phyloP scores from a whole-genome alignment of 1,284 basidiomycete species.

The Tilletiaria anomala region DNA sequence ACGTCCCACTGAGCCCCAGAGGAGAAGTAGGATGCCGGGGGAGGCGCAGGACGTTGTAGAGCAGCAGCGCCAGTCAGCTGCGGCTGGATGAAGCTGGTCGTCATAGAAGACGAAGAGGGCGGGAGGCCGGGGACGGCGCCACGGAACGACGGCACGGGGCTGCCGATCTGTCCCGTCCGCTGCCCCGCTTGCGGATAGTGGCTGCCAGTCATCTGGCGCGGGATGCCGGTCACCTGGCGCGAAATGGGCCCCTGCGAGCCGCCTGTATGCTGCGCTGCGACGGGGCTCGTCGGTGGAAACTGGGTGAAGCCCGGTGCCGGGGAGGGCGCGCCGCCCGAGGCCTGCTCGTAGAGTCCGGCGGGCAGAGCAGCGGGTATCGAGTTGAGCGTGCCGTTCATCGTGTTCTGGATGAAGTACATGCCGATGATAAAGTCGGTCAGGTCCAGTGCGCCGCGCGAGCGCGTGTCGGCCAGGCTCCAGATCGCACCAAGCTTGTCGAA shows the following conservation, averaged over 20 bases:
- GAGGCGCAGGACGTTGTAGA: no score
- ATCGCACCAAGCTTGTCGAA: slow-evolving; percentile 83
- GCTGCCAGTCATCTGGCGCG: slow-evolving; percentile 16
- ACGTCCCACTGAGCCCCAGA: slow-evolving; percentile 59
- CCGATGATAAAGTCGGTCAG: slow-evolving; percentile 85
- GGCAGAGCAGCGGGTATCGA: slow-evolving; percentile 65
- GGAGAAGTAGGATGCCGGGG: slow-evolving; percentile 1
- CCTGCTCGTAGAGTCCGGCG: slow-evolving; percentile 74
- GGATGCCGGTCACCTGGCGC: slow-evolving; percentile 1
- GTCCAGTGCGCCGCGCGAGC: slow-evolving; percentile 77
- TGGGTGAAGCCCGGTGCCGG: neutral
- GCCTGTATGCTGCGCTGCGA: neutral
- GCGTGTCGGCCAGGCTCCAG: slow-evolving; percentile 91
- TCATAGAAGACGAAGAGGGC: no score
- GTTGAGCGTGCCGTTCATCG: slow-evolving; percentile 61
- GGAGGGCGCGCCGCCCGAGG: slow-evolving; percentile 30
- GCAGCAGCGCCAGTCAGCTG: no score
- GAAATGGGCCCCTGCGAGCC: neutral
- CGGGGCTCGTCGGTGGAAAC: neutral
- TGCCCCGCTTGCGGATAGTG: neutral
- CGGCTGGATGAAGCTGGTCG: no score
- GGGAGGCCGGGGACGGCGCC: no score
- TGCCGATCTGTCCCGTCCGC: no score
- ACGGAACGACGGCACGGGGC: no score
- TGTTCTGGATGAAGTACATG: slow-evolving; percentile 78